phyloP scores from a whole-genome alignment of 768 basidiomycete species.

The Tulasnella sp. region DNA sequence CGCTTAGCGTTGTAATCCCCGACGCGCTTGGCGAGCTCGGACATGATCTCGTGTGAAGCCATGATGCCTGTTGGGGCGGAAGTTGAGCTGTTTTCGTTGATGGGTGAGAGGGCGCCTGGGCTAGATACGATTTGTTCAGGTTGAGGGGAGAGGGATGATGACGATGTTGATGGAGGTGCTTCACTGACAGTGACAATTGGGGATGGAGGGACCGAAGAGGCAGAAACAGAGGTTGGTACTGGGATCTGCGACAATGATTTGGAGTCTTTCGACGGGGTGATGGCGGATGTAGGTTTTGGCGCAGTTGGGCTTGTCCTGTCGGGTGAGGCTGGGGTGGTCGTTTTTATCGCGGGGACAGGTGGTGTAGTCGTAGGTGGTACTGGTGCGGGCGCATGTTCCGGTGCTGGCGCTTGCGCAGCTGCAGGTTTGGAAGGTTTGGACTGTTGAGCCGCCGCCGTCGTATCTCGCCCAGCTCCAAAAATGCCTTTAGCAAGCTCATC shows the following conservation, averaged over 20 bases:
- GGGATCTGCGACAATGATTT: not conserved
- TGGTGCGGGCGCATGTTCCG: not conserved
- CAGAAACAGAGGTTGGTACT: not conserved
- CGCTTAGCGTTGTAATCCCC: not conserved
- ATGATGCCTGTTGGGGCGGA: not conserved
- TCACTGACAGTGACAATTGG: not conserved
- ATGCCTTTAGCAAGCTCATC: constrained; percentile 56
- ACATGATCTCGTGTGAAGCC: constrained; percentile 9
- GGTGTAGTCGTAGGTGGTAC: not conserved
- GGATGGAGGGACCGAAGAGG: not conserved
- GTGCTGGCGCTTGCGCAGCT: not conserved
- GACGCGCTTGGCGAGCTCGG: constrained; percentile 4
- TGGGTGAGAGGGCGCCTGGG: constrained; percentile 3
- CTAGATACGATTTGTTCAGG: not conserved
- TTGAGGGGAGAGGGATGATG: not conserved
- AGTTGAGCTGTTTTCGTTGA: not conserved
- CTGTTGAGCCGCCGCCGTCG: constrained; percentile 22
- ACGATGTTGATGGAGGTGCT: not conserved
- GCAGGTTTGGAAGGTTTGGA: not conserved
- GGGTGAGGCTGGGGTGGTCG: not conserved
- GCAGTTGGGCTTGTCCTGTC: not conserved
- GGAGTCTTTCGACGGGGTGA: not conserved
- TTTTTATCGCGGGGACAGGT: not conserved
- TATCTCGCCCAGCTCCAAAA: not conserved
- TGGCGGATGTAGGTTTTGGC: not conserved